Evolutionary conservation across 1,139 yeast species (phyloP).

Genomic region (Wickerhamomyces sp.): DNA sequence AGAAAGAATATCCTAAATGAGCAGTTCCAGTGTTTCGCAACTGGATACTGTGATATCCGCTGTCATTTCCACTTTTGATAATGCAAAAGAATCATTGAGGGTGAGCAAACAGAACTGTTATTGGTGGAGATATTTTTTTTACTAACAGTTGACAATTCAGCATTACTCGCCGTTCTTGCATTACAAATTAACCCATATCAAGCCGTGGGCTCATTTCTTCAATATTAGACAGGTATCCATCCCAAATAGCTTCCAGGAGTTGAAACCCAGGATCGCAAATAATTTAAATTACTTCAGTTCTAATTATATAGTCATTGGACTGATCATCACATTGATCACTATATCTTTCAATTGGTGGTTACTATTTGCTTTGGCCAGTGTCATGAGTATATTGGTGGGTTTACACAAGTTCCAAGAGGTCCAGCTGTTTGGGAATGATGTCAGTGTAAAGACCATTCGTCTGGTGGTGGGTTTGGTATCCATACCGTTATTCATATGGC

Average conservation of each 20-base stretch:
- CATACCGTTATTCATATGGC: constrained; percentile 4
- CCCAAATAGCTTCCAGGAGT: constrained; percentile 5
- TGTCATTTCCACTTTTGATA: neutral
- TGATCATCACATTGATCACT: constrained; percentile 3
- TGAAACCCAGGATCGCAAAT: constrained; percentile 4
- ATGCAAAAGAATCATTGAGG: constrained; percentile 2
- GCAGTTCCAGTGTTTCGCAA: neutral
- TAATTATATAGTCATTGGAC: constrained; percentile 8
- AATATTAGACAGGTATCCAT: constrained; percentile 3
- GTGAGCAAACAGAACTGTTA: neutral
- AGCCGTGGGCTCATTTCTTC: constrained; percentile 10
- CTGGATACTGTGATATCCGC: neutral
- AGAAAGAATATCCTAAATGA: neutral
- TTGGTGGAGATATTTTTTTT: too few relatives aligned
- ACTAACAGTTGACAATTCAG: neutral
- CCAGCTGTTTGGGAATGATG: constrained; percentile 1
- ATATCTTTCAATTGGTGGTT: constrained; percentile 7
- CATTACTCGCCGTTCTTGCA: constrained; percentile 11
- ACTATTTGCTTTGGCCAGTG: constrained; percentile 2
- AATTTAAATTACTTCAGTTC: constrained; percentile 9
- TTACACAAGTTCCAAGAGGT: constrained; percentile 3
- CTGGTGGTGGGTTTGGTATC: neutral
- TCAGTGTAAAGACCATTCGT: constrained; percentile 4
- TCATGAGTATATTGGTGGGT: constrained; percentile 2
- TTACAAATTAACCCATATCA: constrained; percentile 11